A percentile compares a stretch with the other conserved stretches of the same genome.
Evolutionary conservation across 176 grass and related monocot species (phyloP).

Genomic region (Aegilops tauschii): DNA sequence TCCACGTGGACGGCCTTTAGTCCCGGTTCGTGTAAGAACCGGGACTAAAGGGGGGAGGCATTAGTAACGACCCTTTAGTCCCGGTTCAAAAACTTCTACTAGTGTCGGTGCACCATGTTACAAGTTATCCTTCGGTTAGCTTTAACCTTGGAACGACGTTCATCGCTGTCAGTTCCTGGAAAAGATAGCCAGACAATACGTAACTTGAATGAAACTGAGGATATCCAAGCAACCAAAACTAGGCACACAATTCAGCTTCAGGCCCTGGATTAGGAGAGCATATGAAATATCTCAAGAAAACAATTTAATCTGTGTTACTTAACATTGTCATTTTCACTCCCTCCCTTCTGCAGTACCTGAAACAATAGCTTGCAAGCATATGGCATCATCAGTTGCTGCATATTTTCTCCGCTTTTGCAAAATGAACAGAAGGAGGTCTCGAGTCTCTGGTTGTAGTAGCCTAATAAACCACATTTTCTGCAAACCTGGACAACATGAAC

Average conservation of each 20-base stretch:
- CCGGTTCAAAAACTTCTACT: too few relatives aligned
- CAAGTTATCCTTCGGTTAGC: constrained; percentile 54
- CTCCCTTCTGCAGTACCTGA: constrained; percentile 54
- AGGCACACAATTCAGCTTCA: neutral
- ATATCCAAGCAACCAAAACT: neutral
- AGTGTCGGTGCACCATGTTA: neutral
- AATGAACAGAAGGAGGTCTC: constrained; percentile 72
- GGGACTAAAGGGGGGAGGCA: too few relatives aligned
- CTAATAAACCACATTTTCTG: constrained; percentile 71
- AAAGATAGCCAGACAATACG: neutral
- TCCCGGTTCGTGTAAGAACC: too few relatives aligned
- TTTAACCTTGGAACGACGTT: constrained; percentile 75
- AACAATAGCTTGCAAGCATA: constrained; percentile 97
- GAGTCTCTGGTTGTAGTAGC: constrained; percentile 83
- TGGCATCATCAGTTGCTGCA: constrained; percentile 90
- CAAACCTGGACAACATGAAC: constrained; percentile 64
- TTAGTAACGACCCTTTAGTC: too few relatives aligned
- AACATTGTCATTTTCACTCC: neutral
- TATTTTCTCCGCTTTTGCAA: constrained; percentile 89
- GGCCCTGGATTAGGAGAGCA: neutral
- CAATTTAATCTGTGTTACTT: neutral
- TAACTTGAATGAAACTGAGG: neutral
- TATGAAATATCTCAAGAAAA: neutral
- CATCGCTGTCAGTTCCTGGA: constrained; percentile 78
- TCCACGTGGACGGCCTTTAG: too few relatives aligned